Percentiles rank a stretch among this genome's conserved stretches.
Conservation (phyloP, 1,139 yeast genomes). For the Candida sanyaensis region DNA sequence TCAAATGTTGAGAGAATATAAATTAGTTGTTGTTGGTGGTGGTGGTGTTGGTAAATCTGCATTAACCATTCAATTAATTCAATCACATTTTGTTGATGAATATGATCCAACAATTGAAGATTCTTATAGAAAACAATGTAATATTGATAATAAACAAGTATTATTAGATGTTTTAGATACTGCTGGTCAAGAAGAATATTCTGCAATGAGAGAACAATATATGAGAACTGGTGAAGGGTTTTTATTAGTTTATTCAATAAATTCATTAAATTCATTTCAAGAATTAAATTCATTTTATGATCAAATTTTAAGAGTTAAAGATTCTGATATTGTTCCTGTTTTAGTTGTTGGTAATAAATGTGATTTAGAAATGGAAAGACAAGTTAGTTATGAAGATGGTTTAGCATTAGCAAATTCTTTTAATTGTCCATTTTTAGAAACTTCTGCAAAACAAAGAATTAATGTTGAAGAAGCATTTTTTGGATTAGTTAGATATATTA, state of each 20-base stretch:
- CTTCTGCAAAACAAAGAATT: constrained; percentile 90
- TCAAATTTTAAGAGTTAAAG: constrained; percentile 86
- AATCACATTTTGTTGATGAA: constrained; percentile 91
- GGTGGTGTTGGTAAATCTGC: constrained; percentile 99
- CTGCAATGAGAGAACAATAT: constrained; percentile 93
- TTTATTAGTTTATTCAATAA: constrained; percentile 79
- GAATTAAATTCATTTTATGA: constrained; percentile 79
- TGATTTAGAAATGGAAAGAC: constrained; percentile 67
- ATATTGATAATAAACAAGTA: constrained; percentile 51
- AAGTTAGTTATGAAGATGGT: constrained; percentile 82
- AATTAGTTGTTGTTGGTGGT: constrained; percentile 94
- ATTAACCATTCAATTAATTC: constrained; percentile 84
- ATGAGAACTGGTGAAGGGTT: constrained; percentile 95
- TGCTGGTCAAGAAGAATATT: constrained; percentile 97
- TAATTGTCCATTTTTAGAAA: constrained; percentile 83
- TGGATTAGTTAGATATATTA: constrained; percentile 66
- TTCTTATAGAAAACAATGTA: constrained; percentile 58
- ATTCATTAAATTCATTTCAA: constrained; percentile 76
- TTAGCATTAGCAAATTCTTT: constrained; percentile 71
- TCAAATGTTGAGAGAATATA: constrained; percentile 66
- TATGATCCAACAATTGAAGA: constrained; percentile 98
- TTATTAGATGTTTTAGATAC: constrained; percentile 84
- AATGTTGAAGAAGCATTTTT: constrained; percentile 93
- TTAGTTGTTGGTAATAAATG: constrained; percentile 73
- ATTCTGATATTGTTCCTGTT: constrained; percentile 69